Conservation (phyloP, 768 basidiomycete species). For the Psilocybe azurescens region DNA sequence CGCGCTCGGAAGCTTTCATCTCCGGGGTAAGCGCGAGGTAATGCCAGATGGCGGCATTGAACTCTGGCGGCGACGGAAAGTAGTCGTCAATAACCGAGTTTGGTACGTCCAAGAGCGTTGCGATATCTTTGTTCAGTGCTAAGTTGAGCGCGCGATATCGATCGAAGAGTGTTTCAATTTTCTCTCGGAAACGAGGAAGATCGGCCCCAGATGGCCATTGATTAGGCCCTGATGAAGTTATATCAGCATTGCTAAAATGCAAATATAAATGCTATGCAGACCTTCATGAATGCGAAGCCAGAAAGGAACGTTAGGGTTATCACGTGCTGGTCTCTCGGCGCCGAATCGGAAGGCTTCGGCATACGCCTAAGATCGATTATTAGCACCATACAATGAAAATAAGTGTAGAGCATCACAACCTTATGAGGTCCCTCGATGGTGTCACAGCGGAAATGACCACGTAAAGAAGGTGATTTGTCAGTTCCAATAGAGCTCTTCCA, state of each 20-base stretch:
- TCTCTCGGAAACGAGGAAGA: background rate
- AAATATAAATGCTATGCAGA: background rate
- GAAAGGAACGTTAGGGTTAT: background rate
- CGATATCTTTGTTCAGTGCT: background rate
- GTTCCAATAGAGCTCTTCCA: background rate
- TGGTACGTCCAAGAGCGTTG: background rate
- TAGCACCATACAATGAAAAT: background rate
- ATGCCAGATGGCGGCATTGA: slow-evolving; percentile 4
- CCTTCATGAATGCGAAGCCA: slow-evolving; percentile 6
- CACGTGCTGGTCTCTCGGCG: background rate
- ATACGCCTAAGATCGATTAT: background rate
- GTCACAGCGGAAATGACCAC: slow-evolving; percentile 4
- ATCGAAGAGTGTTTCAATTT: background rate
- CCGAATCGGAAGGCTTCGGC: background rate
- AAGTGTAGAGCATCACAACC: background rate
- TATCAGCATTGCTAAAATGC: background rate
- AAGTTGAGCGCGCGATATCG: background rate
- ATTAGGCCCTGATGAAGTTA: background rate
- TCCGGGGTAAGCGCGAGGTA: slow-evolving; percentile 2
- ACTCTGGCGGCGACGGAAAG: background rate
- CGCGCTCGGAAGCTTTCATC: background rate
- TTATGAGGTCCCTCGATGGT: background rate
- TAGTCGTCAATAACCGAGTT: background rate
- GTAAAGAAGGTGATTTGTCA: background rate
- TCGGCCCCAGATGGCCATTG: background rate